These are phyloP conservation scores for Coemansia sp. DNA, from an alignment of 192 early-diverging fungal genomes.

Conservation along the genomic window DNA sequence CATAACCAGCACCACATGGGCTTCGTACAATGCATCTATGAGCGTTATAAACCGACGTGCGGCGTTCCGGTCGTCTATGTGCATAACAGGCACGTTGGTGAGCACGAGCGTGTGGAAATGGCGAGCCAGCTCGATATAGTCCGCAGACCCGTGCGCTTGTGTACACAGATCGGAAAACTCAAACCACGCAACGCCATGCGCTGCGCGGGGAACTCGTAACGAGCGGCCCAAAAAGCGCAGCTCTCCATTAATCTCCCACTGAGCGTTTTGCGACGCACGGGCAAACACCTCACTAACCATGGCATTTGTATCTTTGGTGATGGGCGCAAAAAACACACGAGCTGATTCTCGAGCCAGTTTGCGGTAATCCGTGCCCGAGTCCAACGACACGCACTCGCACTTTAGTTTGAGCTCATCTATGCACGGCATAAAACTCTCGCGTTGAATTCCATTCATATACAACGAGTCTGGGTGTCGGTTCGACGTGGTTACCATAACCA, in stretches of 20 bases:
- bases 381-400: conserved; percentile 77
- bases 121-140: conserved; percentile 83
- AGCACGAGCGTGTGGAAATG: conserved; percentile 75
- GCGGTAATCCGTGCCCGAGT: conserved; percentile 94
- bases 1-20: conserved; percentile 68
- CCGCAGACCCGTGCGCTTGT: conserved; percentile 74
- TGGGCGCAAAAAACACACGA: conserved; percentile 71
- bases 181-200: conserved; percentile 68
- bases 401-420: conserved; percentile 81
- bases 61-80: conserved; percentile 71
- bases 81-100: conserved; percentile 72
- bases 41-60: conserved; percentile 91
- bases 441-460: conserved; percentile 96
- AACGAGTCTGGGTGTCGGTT: conserved; percentile 91
- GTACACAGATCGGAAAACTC: conserved; percentile 79
- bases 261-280: conserved; percentile 26
- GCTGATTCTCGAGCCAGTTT: conserved; percentile 59
- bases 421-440: conserved; percentile 87
- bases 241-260: conserved; percentile 9
- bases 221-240: conserved; percentile 77
- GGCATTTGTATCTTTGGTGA: conserved; percentile 37
- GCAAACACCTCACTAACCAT: conserved; percentile 40
- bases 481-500: conserved; percentile 89
- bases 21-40: conserved; percentile 91
- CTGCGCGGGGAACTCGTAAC: conserved; percentile 64